Percentiles rank a stretch among this genome's conserved stretches.
Conservation (phyloP, 805 yeast genomes). For the Kuraishia floccosa region DNA sequence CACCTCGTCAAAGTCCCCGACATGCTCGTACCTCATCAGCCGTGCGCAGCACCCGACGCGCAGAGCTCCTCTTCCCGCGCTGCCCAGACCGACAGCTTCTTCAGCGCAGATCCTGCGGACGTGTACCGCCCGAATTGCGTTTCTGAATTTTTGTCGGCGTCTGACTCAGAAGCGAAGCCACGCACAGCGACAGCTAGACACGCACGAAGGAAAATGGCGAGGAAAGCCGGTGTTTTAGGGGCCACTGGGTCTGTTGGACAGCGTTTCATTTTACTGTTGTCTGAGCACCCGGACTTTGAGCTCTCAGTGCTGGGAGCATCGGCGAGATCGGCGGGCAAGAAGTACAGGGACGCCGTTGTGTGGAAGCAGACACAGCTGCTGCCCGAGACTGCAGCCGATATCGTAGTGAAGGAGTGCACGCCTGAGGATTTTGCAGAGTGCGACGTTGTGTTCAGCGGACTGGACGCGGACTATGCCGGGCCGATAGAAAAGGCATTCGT, state of each 20-base stretch:
- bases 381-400: constrained; percentile 53
- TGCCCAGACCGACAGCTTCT: no score
- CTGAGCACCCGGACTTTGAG: constrained; percentile 86
- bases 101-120: no score
- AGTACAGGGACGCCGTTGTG: constrained; percentile 71
- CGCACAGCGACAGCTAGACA: no score
- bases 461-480: constrained; percentile 91
- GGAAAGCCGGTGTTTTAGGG: constrained; percentile 83
- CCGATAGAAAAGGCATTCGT: constrained; percentile 79
- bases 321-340: constrained; percentile 84
- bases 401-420: constrained; percentile 70
- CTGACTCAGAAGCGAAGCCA: no score
- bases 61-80: no score
- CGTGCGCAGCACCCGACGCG: no score
- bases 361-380: constrained; percentile 90
- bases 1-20: no score
- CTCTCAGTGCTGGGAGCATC: constrained; percentile 86
- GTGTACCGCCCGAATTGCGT: no score
- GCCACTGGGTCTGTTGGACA: constrained; percentile 99
- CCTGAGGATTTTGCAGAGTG: constrained; percentile 74
- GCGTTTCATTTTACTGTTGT: constrained; percentile 75
- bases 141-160: no score
- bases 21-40: no score
- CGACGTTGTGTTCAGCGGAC: constrained; percentile 89
- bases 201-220: constrained; percentile 16